Conservation (phyloP, 768 basidiomycete genomes). For the Termitomyces sp. region DNA sequence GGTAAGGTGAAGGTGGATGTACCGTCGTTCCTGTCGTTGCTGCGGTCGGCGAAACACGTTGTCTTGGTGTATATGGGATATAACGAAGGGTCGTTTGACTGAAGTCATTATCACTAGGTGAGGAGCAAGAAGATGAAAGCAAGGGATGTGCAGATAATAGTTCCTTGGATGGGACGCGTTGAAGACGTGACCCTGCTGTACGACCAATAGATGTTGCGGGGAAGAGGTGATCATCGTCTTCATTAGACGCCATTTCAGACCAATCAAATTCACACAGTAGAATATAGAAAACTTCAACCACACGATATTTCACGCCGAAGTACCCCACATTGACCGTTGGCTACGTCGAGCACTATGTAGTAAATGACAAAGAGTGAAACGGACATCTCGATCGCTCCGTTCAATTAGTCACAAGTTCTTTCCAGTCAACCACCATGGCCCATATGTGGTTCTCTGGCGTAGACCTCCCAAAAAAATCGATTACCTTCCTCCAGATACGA, state of each 20-base stretch:
- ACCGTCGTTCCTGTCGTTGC: slow-evolving; percentile 49
- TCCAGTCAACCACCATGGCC: slow-evolving; percentile 10
- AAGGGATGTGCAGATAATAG: slow-evolving; percentile 62
- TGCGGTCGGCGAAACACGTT: slow-evolving; percentile 45
- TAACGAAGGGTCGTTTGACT: slow-evolving; percentile 39
- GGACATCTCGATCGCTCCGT: slow-evolving; percentile 2
- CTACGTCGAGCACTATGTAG: neutral
- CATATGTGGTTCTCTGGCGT: slow-evolving; percentile 6
- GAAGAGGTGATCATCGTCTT: slow-evolving; percentile 34
- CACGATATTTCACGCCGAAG: no score
- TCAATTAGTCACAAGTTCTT: neutral
- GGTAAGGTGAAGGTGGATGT: slow-evolving; percentile 42
- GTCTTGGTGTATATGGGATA: slow-evolving; percentile 75
- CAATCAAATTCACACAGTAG: neutral
- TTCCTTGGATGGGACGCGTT: slow-evolving; percentile 48
- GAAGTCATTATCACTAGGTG: slow-evolving; percentile 24
- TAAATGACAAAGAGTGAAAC: neutral
- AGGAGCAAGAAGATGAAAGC: slow-evolving; percentile 45
- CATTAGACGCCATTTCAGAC: slow-evolving; percentile 29
- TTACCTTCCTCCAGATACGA: slow-evolving; percentile 2
- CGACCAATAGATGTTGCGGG: slow-evolving; percentile 57
- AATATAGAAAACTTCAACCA: neutral
- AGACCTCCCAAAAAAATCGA: neutral
- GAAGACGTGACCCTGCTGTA: slow-evolving; percentile 37
- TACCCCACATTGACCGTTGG: neutral